A percentile compares a stretch with the other conserved stretches of the same genome.
Conservation (phyloP, 1,139 yeast species). For the Yamadazyma friedrichii region DNA sequence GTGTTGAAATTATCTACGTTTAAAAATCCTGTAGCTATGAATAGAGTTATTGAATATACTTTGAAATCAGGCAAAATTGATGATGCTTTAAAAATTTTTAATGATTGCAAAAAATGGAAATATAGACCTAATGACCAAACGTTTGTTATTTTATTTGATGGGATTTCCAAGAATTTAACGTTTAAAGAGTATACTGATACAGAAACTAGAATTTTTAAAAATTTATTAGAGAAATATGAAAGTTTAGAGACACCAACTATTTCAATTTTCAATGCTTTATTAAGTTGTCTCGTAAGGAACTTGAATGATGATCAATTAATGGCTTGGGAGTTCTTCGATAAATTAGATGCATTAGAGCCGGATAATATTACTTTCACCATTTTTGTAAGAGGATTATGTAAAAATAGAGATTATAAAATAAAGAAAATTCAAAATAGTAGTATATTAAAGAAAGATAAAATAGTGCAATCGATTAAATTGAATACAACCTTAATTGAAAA, state of each 20-base stretch:
- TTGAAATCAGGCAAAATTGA: conserved; percentile 34
- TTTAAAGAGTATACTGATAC: conserved; percentile 33
- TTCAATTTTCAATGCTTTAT: conserved; percentile 37
- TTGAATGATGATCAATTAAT: conserved; percentile 29
- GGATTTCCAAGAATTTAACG: conserved; percentile 43
- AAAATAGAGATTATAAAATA: conserved; percentile 13
- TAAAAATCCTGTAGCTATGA: conserved; percentile 61
- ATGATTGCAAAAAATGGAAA: conserved; percentile 60
- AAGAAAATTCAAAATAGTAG: conserved; percentile 16
- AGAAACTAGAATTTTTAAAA: conserved; percentile 17
- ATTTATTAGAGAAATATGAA: conserved; percentile 26
- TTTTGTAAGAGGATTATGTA: conserved; percentile 35
- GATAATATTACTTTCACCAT: conserved; percentile 42
- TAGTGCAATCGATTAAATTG: conserved; percentile 22
- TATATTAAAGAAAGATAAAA: conserved; percentile 21
- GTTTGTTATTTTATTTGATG: conserved; percentile 55
- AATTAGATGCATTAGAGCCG: conserved; percentile 26
- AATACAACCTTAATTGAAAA: conserved; percentile 30
- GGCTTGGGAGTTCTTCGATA: conserved; percentile 43
- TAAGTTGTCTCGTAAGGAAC: conserved; percentile 35
- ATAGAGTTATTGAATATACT: conserved; percentile 52
- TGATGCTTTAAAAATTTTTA: conserved; percentile 47
- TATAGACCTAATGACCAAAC: conserved; percentile 54
- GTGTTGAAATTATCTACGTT: conserved; percentile 43
- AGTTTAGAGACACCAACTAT: conserved; percentile 12